A percentile compares a stretch with the other conserved stretches of the same genome.
Conservation (phyloP, 1,284 basidiomycete genomes). For the Wolfiporia cocos region DNA sequence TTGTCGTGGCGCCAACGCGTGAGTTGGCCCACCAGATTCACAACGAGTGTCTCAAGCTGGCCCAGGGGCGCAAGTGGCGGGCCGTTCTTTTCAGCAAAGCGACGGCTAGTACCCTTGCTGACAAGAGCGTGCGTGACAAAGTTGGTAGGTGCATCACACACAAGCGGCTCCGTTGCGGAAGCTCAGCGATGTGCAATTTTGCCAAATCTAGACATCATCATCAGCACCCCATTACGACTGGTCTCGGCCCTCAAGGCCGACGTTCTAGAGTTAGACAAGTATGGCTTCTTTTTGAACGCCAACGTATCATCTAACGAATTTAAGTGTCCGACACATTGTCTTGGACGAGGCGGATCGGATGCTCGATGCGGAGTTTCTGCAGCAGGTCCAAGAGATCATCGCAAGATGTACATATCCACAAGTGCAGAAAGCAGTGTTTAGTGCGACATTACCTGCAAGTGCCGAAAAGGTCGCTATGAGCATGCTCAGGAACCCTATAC, state of each 20-base stretch:
- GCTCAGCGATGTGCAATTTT: neutral
- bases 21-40: slow-evolving; percentile 97
- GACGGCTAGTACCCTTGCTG: slow-evolving; percentile 65
- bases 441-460: slow-evolving; percentile 88
- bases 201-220: slow-evolving; percentile 57
- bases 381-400: slow-evolving; percentile 87
- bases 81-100: slow-evolving; percentile 83
- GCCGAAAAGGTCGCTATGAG: slow-evolving; percentile 85
- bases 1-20: slow-evolving; percentile 60
- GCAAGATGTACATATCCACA: slow-evolving; percentile 70
- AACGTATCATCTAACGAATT: neutral
- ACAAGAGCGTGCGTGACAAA: slow-evolving; percentile 66
- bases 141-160: slow-evolving; percentile 52
- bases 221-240: slow-evolving; percentile 77
- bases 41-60: slow-evolving; percentile 84
- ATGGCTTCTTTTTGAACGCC: slow-evolving; percentile 21
- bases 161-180: neutral
- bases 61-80: slow-evolving; percentile 80
- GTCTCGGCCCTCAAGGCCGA: slow-evolving; percentile 70
- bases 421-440: slow-evolving; percentile 88
- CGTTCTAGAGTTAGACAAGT: slow-evolving; percentile 70
- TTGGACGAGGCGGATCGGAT: slow-evolving; percentile 92
- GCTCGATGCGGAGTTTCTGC: slow-evolving; percentile 83
- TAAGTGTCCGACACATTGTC: slow-evolving; percentile 76
- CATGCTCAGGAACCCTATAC: slow-evolving; percentile 79